Evolutionary conservation across 768 basidiomycete genomes (phyloP), one percentile per base, ranked within the genome.

Genomic region (Lactarius deliciosus): DNA sequence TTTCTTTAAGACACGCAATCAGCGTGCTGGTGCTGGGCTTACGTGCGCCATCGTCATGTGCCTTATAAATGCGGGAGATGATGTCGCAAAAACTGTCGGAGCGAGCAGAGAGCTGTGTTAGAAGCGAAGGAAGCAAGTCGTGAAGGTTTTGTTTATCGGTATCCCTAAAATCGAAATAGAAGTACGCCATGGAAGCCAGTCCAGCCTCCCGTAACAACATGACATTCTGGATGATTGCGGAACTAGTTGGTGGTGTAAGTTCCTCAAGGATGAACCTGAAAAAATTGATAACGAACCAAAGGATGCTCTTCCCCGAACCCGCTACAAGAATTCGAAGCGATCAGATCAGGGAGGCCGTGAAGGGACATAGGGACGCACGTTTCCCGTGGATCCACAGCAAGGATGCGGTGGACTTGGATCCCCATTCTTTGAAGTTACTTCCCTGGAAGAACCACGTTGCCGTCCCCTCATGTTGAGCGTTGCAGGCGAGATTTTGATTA

Each of bases 371-470:
- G 8, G 40, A 25, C 60, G 25, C 15, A 60, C 60, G 60, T 34
- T 60, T 60, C 40, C 60, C 60, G 15, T 60, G 40, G 45, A 60
- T 36, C 60, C 60, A 60, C 13, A 60, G 16, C 41, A 60, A 30
- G 32, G 60, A 60, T 47, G 45, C 22, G 45, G n/a, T 20, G 1
- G 45, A 47, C 45, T 11, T 22, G 9, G 45, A 47, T n/a, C 22
- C 20, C 45, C 45, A 47, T 47, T 47, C n/a, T 10, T n/a, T 20
- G 45, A 20, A 47, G n/a, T 22, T 20, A 11, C 1, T 22, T n/a
- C 10, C 57, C 32, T 38, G 28, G 10, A 57, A n/a, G 34, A 57
- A 57, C 57, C 57, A 57, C 18, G 20, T 38, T n/a, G 57, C 57
- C 32, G 57, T 57, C 34, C 57, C 57, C 18, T 20, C 32, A 36